phyloP scores from a whole-genome alignment of 495 filamentous ascomycete species.

The Geoglossum glabrum region DNA sequence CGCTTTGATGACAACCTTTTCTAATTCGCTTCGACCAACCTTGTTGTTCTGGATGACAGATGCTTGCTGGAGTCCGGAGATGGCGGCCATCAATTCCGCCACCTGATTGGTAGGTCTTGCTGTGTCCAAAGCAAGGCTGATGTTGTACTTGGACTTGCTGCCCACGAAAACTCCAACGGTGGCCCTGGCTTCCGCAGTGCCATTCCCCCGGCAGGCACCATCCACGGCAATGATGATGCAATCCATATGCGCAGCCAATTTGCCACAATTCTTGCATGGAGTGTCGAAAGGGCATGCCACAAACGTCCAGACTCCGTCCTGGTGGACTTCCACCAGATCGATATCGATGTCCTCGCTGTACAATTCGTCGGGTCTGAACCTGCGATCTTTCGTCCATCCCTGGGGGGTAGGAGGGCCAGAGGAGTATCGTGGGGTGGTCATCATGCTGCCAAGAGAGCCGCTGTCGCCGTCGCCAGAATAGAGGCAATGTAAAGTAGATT shows the following conservation, averaged over 20 bases:
- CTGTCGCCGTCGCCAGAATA: no score
- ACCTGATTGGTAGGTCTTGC: neutral
- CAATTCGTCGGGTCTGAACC: no score
- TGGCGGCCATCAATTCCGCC: neutral
- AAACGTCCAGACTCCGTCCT: neutral
- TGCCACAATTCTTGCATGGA: constrained; percentile 17
- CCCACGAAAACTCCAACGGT: neutral
- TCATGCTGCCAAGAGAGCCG: no score
- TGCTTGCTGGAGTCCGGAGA: neutral
- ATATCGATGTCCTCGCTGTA: neutral
- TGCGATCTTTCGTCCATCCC: no score
- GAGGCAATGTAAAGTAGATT: no score
- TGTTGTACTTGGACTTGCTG: neutral
- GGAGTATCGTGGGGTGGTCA: no score
- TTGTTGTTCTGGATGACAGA: neutral
- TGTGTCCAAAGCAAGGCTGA: no score
- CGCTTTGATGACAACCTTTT: neutral
- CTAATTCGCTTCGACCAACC: neutral
- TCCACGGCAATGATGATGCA: constrained; percentile 12
- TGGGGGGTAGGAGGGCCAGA: no score
- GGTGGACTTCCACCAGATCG: no score
- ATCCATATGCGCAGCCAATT: constrained; percentile 6
- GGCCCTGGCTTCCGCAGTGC: neutral
- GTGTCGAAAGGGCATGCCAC: no score
- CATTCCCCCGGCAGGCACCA: neutral